Evolutionary conservation across 2,329 filamentous ascomycete genomes (phyloP).

Genomic region (Fusarium fujikuroi): DNA sequence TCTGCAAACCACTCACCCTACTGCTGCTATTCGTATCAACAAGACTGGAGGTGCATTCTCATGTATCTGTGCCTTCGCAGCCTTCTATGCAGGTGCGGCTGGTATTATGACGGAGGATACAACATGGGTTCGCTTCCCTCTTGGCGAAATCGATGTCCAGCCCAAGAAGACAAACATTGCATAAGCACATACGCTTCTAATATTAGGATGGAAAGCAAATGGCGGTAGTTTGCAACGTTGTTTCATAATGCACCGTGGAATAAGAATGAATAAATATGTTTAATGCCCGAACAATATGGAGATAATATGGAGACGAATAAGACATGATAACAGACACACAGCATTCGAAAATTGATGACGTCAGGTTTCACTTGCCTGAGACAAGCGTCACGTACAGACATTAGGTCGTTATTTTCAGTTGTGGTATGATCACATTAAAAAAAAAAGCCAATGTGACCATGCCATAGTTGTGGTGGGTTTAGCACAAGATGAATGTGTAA

Average conservation of each 20-base stretch:
- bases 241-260: background rate
- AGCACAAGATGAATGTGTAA: background rate
- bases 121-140: constrained; percentile 54
- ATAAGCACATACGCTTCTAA: background rate
- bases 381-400: background rate
- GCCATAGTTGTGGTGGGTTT: background rate
- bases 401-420: background rate
- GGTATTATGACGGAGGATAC: constrained; percentile 55
- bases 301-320: background rate
- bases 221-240: too few relatives aligned
- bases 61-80: constrained; percentile 50
- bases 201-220: background rate
- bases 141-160: constrained; percentile 49
- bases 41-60: constrained; percentile 53
- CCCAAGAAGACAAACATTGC: constrained; percentile 40
- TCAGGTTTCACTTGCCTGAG: background rate
- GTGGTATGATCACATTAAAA: background rate
- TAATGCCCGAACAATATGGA: background rate
- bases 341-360: background rate
- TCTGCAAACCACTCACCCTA: constrained; percentile 50
- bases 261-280: background rate
- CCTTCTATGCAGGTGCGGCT: constrained; percentile 55
- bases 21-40: constrained; percentile 57
- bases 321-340: background rate
- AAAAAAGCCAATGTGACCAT: background rate